Conservation (phyloP, 345 rosid species). For the Rubroshorea leprosula region DNA sequence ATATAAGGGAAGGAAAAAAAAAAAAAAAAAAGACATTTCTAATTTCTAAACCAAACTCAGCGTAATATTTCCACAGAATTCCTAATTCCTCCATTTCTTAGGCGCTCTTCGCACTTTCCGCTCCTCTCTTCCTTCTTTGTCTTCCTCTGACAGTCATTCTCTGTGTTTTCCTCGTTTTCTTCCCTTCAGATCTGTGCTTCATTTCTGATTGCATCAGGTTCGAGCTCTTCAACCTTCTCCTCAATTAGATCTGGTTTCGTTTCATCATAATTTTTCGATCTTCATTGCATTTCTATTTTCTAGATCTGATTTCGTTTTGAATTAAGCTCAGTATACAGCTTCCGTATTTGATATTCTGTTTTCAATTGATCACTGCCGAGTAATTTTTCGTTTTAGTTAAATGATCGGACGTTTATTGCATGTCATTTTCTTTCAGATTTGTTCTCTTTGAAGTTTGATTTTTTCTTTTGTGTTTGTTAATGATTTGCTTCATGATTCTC, state of each 20-base stretch:
- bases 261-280: not conserved
- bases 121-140: not conserved
- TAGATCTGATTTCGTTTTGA: slow-evolving; percentile 15
- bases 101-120: slow-evolving; percentile 13
- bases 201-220: slow-evolving; percentile 26
- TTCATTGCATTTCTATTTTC: not conserved
- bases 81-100: not conserved
- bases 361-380: not conserved
- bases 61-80: not conserved
- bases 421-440: not conserved
- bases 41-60: not conserved
- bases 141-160: slow-evolving; percentile 1
- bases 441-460: not conserved
- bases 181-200: slow-evolving; percentile 24
- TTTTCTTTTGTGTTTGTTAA: not conserved
- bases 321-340: slow-evolving; percentile 10
- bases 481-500: no score
- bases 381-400: not conserved
- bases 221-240: slow-evolving; percentile 6
- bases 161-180: not conserved
- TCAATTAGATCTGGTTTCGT: slow-evolving; percentile 16
- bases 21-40: not conserved
- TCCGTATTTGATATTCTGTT: not conserved
- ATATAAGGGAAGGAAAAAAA: no score
- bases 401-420: slow-evolving; percentile 2